These are phyloP conservation scores for Sparassis latifolia DNA, from an alignment of 1,284 basidiomycete species.

Conservation along the genomic window DNA sequence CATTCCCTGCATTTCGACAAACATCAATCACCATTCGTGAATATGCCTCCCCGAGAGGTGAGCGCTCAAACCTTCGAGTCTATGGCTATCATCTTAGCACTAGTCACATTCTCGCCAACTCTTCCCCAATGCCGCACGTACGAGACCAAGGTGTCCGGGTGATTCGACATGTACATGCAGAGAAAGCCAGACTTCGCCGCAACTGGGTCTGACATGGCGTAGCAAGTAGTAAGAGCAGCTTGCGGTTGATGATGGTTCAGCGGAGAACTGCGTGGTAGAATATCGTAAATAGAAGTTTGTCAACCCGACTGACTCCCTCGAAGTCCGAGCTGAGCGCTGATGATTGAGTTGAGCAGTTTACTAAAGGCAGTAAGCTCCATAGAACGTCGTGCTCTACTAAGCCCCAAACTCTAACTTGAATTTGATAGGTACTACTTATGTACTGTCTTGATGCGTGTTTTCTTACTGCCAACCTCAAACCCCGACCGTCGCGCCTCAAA, in stretches of 20 bases:
- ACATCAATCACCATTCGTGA: not conserved
- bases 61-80: constrained; percentile 45
- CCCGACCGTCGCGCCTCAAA: too few species aligned
- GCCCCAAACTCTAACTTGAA: not conserved
- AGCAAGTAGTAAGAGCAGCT: not conserved
- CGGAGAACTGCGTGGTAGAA: not conserved
- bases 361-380: not conserved
- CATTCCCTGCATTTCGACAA: constrained; percentile 49
- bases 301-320: not conserved
- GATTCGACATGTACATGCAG: constrained; percentile 76
- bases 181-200: constrained; percentile 70
- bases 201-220: constrained; percentile 51
- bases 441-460: too few species aligned
- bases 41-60: not conserved
- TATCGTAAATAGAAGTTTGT: not conserved
- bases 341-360: not conserved
- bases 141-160: constrained; percentile 74
- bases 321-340: not conserved
- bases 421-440: too few species aligned
- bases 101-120: constrained; percentile 43
- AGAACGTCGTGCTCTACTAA: not conserved
- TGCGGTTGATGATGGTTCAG: not conserved
- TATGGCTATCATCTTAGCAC: constrained; percentile 61
- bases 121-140: constrained; percentile 73
- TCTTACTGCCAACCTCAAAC: too few species aligned